phyloP scores from a whole-genome alignment of 1,139 yeast genomes.

The Debaryomyces sp. region DNA sequence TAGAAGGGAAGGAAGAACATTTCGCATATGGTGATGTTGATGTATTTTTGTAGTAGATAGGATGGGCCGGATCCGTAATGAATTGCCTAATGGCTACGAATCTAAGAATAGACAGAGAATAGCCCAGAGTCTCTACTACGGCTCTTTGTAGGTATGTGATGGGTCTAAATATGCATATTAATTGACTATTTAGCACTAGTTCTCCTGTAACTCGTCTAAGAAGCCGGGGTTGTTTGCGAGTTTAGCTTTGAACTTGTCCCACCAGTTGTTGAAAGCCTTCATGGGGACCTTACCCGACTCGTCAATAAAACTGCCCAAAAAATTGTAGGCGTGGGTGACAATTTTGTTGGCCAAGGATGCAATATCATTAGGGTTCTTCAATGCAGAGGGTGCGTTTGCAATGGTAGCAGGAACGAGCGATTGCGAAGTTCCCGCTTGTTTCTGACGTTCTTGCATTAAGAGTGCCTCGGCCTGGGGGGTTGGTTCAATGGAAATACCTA shows the following conservation, averaged over 20 bases:
- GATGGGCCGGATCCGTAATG: background rate
- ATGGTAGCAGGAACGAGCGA: conserved; percentile 23
- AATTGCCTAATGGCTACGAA: background rate
- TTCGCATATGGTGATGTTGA: background rate
- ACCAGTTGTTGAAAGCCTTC: conserved; percentile 91
- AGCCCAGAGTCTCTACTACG: background rate
- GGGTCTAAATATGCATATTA: background rate
- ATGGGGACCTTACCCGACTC: conserved; percentile 79
- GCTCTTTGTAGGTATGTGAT: background rate
- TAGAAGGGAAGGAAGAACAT: background rate
- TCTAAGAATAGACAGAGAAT: background rate
- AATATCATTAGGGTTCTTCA: conserved; percentile 29
- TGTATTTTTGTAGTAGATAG: background rate
- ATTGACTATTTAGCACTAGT: background rate
- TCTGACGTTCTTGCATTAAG: conserved; percentile 40
- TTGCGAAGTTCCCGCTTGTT: conserved; percentile 21
- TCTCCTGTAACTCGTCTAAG: conserved; percentile 46
- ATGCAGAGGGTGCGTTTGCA: conserved; percentile 12
- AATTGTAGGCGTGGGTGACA: conserved; percentile 90
- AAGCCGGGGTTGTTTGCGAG: conserved; percentile 81
- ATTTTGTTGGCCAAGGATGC: conserved; percentile 78
- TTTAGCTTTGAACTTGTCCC: conserved; percentile 84
- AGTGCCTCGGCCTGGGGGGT: conserved; percentile 57
- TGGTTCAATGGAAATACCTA: conserved; percentile 92
- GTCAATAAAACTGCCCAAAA: conserved; percentile 82